A percentile compares a stretch with the other conserved stretches of the same genome.
Evolutionary conservation across 345 rosid species (phyloP).

Genomic region (Acer yangbiense): DNA sequence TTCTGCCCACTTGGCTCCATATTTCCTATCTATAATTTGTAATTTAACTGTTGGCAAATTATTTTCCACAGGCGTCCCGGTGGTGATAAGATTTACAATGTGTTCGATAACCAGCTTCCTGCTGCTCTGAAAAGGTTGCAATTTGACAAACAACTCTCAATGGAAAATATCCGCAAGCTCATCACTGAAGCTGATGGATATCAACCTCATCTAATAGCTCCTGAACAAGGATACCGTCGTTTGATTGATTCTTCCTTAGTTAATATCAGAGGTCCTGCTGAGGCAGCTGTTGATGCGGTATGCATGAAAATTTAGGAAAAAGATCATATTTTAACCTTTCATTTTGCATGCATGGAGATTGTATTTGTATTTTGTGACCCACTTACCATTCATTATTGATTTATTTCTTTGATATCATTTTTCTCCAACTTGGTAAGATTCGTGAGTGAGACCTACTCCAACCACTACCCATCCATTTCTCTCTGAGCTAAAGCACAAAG

Average conservation of each 20-base stretch:
- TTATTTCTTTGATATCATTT: neutral
- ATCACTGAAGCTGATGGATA: conserved; percentile 99
- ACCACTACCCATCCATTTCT: neutral
- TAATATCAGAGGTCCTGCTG: conserved; percentile 97
- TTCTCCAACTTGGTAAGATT: neutral
- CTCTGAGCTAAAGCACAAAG: neutral
- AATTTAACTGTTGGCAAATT: neutral
- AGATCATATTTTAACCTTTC: neutral
- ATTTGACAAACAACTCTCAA: conserved; percentile 95
- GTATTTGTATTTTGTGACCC: neutral
- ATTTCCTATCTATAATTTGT: neutral
- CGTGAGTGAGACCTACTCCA: neutral
- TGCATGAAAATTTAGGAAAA: conserved; percentile 19
- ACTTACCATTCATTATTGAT: neutral
- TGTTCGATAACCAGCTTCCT: conserved; percentile 98
- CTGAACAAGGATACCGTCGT: conserved; percentile 99
- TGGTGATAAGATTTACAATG: conserved; percentile 92
- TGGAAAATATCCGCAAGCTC: conserved; percentile 96
- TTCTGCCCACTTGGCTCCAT: conserved; percentile 11
- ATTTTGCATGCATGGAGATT: neutral
- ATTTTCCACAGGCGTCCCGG: conserved; percentile 79
- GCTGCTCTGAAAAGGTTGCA: conserved; percentile 98
- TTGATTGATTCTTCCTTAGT: conserved; percentile 89
- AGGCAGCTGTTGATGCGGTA: conserved; percentile 99
- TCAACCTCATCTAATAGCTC: conserved; percentile 99